Evolutionary conservation across 202 grass and related monocot genomes (phyloP).

Genomic region (Miscanthus sacchariflorus): DNA sequence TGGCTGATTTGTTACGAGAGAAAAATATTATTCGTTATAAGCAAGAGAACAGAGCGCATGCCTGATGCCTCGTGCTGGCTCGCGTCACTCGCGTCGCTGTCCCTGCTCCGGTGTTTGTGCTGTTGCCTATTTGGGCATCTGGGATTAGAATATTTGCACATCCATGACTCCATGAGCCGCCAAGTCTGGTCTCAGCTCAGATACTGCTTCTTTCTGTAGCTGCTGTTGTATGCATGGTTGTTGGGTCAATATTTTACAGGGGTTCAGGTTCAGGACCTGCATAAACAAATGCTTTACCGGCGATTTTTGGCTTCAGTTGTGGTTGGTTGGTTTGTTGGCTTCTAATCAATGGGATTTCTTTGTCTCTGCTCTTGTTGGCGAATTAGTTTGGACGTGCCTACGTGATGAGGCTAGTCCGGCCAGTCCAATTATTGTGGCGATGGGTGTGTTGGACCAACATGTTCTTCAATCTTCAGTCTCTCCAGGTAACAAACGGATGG

Average conservation of each 20-base stretch:
- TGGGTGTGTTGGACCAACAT: slow-evolving; percentile 27
- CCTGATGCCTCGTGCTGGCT: neutral
- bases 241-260: slow-evolving; percentile 29
- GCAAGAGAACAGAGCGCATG: too few relatives aligned
- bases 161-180: neutral
- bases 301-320: slow-evolving; percentile 14
- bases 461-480: neutral
- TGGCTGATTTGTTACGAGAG: too few relatives aligned
- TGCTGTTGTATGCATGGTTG: slow-evolving; percentile 16
- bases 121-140: slow-evolving; percentile 30
- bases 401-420: neutral
- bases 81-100: slow-evolving; percentile 10
- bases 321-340: slow-evolving; percentile 39
- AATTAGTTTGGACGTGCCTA: slow-evolving; percentile 44
- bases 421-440: slow-evolving; percentile 29
- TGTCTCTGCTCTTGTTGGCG: neutral
- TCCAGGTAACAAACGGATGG: slow-evolving; percentile 31
- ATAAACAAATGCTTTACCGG: neutral
- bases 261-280: neutral
- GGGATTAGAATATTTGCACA: slow-evolving; percentile 17
- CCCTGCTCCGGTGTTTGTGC: neutral
- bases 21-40: too few relatives aligned
- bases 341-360: slow-evolving; percentile 31
- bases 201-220: neutral
- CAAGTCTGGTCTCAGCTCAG: neutral